Conservation (phyloP, 495 filamentous ascomycete species). For the Aspergillus bridgeri region DNA sequence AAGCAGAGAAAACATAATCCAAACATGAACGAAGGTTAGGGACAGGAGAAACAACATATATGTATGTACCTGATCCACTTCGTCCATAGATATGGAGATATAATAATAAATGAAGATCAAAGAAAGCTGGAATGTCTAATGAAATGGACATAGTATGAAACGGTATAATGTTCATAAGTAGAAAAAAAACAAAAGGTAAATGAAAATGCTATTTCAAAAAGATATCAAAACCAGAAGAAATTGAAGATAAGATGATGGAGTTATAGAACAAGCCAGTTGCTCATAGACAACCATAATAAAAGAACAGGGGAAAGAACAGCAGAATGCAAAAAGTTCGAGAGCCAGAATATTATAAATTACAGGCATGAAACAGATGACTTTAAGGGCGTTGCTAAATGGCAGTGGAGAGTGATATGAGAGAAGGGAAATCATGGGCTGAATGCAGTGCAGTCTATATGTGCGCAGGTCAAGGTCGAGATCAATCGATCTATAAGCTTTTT, state of each 20-base stretch:
- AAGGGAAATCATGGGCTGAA: conserved; percentile 1
- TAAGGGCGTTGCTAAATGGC: neutral
- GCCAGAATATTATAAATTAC: conserved; percentile 22
- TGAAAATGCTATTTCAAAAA: neutral
- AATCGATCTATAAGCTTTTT: conserved; percentile 9
- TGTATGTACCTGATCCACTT: neutral
- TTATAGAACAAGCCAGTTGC: conserved; percentile 12
- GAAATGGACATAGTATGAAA: neutral
- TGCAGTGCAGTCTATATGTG: conserved; percentile 21
- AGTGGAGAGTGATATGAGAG: neutral
- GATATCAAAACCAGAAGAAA: conserved; percentile 2
- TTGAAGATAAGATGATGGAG: neutral
- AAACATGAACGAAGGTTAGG: neutral
- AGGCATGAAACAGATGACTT: conserved; percentile 5
- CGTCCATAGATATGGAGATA: neutral
- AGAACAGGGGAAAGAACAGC: neutral
- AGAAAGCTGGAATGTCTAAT: neutral
- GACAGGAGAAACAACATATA: conserved; percentile 1
- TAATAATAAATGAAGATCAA: neutral
- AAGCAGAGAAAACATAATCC: neutral
- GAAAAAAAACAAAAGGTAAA: neutral
- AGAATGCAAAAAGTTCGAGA: neutral
- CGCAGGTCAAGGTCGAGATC: conserved; percentile 7
- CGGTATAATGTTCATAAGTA: neutral
- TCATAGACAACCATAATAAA: conserved; percentile 1